phyloP scores from a whole-genome alignment of 2,329 filamentous ascomycete genomes.

The Fusarium sp. region DNA sequence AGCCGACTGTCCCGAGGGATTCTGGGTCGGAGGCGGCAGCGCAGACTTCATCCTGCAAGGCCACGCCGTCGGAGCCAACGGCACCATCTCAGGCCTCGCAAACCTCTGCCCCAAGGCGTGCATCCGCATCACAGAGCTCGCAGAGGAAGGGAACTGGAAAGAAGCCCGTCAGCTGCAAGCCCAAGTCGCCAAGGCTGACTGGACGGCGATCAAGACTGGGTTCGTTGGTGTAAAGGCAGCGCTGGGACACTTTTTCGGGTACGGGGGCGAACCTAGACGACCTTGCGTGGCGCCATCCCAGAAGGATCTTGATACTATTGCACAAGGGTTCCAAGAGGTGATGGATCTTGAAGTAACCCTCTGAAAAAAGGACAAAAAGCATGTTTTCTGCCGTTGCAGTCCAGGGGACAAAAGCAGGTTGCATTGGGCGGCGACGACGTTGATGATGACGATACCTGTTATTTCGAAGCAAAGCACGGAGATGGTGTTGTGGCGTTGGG shows the following conservation, averaged over 20 bases:
- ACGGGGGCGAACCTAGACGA: conserved; percentile 51
- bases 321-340: conserved; percentile 50
- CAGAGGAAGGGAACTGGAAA: conserved; percentile 45
- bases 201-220: conserved; percentile 59
- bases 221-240: conserved; percentile 60
- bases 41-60: conserved; percentile 55
- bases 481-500: conserved; percentile 40
- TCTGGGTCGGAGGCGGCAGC: conserved; percentile 51
- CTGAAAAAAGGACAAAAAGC: not conserved
- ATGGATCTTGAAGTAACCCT: conserved; percentile 44
- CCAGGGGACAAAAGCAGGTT: conserved; percentile 16
- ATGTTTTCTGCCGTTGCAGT: not conserved
- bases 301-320: conserved; percentile 47
- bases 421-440: conserved; percentile 15
- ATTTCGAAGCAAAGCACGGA: conserved; percentile 18
- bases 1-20: conserved; percentile 49
- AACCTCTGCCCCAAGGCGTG: conserved; percentile 53
- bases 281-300: conserved; percentile 50
- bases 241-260: conserved; percentile 52
- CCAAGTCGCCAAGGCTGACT: conserved; percentile 55
- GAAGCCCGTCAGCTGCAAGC: conserved; percentile 51
- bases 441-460: conserved; percentile 32
- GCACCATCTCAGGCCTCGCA: conserved; percentile 53
- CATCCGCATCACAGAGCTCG: conserved; percentile 47
- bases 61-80: conserved; percentile 51